A percentile compares a stretch with the other conserved stretches of the same genome.
These are phyloP conservation scores for Fusarium vanettenii DNA, from an alignment of 2,329 filamentous ascomycete species.

Conservation along the genomic window DNA sequence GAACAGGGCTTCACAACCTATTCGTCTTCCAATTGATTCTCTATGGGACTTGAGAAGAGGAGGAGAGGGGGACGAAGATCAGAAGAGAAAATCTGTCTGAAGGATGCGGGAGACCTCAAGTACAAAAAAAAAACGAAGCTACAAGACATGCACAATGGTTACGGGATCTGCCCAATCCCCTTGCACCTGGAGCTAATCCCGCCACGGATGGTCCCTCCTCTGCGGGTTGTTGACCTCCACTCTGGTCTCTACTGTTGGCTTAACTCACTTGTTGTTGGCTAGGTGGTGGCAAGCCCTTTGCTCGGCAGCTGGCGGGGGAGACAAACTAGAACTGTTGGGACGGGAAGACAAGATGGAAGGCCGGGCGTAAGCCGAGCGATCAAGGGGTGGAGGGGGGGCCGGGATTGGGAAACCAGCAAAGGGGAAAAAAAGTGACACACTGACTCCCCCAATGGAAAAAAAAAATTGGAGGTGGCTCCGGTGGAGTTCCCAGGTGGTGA, in stretches of 20 bases:
- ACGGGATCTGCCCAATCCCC: constrained; percentile 33
- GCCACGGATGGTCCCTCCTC: constrained; percentile 18
- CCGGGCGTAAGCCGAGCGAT: constrained; percentile 33
- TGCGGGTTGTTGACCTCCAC: constrained; percentile 36
- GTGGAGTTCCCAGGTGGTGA: constrained; percentile 8
- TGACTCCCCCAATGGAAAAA: constrained; percentile 42
- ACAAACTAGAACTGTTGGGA: constrained; percentile 46
- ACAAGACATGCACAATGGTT: constrained; percentile 32
- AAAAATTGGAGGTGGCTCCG: constrained; percentile 1
- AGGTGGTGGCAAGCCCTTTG: constrained; percentile 38
- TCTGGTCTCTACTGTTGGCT: constrained; percentile 36
- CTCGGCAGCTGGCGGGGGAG: constrained; percentile 41
- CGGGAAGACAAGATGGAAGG: constrained; percentile 27
- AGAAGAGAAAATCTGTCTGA: constrained; percentile 11
- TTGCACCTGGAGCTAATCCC: constrained; percentile 24
- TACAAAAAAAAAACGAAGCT: constrained; percentile 37
- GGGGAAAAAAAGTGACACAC: not conserved
- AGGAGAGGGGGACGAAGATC: constrained; percentile 2
- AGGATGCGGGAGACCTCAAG: constrained; percentile 39
- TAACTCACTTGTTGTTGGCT: not conserved
- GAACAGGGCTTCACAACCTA: constrained; percentile 20
- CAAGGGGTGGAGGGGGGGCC: constrained; percentile 8
- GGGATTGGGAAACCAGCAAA: not conserved
- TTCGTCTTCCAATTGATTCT: constrained; percentile 26
- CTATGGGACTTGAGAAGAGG: constrained; percentile 1